These are phyloP conservation scores for Phragmites australis DNA, from an alignment of 176 grass and related monocot genomes.

Conservation along the genomic window DNA sequence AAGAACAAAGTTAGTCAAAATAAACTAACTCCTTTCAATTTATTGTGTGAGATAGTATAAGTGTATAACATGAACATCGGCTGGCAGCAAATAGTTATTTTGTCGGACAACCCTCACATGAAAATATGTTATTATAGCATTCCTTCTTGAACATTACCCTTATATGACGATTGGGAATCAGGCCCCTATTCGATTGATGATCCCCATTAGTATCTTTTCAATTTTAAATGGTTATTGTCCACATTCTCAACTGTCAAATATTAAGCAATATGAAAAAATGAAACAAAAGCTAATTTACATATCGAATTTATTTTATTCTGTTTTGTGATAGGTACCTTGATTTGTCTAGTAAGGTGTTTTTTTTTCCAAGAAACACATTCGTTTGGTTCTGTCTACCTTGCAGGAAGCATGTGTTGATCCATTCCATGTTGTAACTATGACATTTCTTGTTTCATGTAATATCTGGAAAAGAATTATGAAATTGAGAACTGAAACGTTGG, in stretches of 20 bases:
- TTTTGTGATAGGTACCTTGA: neutral
- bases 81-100: neutral
- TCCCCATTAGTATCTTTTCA: neutral
- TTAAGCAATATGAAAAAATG: neutral
- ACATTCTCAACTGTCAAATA: neutral
- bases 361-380: neutral
- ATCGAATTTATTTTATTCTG: conserved; percentile 1
- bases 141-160: neutral
- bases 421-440: neutral
- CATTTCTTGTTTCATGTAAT: neutral
- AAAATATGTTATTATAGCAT: neutral
- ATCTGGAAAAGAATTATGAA: neutral
- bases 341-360: neutral
- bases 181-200: neutral
- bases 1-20: neutral
- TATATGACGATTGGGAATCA: neutral
- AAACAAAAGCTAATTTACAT: neutral
- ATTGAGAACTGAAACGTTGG: neutral
- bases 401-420: neutral
- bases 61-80: neutral
- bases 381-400: neutral
- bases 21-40: neutral
- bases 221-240: neutral
- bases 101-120: too few relatives aligned
- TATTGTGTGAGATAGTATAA: neutral